Evolutionary conservation across 768 basidiomycete species (phyloP).

Genomic region (Mycena polygramma): DNA sequence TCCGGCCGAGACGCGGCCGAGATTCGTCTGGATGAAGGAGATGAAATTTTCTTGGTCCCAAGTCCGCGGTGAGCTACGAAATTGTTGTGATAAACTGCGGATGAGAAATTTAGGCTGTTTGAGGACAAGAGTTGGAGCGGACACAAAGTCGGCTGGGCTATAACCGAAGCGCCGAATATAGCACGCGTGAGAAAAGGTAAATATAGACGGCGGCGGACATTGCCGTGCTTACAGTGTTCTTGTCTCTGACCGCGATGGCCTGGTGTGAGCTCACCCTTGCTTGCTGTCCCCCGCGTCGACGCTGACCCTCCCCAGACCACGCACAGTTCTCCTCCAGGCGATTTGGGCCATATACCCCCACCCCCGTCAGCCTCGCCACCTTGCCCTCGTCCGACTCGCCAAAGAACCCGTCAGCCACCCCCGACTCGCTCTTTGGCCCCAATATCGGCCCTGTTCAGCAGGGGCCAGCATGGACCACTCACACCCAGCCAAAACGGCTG

Average conservation of each 20-base stretch:
- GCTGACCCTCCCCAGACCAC: conserved; percentile 31
- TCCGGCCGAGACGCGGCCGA: no score
- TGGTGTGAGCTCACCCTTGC: conserved; percentile 30
- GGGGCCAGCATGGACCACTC: conserved; percentile 79
- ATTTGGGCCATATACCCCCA: conserved; percentile 27
- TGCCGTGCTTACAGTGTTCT: neutral
- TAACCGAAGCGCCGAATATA: no score
- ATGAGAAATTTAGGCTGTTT: no score
- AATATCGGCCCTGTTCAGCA: conserved; percentile 83
- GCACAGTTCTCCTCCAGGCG: conserved; percentile 35
- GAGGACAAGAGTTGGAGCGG: no score
- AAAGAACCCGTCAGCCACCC: conserved; percentile 48
- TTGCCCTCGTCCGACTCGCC: neutral
- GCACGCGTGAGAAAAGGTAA: no score
- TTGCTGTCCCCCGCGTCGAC: conserved; percentile 4
- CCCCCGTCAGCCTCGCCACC: conserved; percentile 28
- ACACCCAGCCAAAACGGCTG: conserved; percentile 67
- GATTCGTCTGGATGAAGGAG: no score
- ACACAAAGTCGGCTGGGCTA: no score
- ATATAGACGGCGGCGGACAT: neutral
- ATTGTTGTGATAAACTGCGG: no score
- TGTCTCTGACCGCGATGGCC: conserved; percentile 30
- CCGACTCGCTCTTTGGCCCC: conserved; percentile 91
- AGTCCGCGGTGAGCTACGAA: no score
- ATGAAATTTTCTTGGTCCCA: no score